Evolutionary conservation across 768 basidiomycete genomes (phyloP), one percentile per base, ranked within the genome.

Genomic region (Chalciporus pseudorubinellus): DNA sequence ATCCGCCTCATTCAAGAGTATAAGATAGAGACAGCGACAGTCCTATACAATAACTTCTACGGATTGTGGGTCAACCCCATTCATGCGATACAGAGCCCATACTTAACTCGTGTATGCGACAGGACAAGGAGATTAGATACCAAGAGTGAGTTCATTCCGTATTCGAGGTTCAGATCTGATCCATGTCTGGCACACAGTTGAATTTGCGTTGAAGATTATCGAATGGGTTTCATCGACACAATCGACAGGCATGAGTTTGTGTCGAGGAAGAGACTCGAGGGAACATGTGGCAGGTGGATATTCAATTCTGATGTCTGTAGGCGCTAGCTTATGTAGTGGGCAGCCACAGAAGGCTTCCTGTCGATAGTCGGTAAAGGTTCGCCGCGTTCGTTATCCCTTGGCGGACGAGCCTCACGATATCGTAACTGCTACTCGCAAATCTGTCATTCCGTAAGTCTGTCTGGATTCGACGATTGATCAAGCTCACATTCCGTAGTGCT

Each of bases 281-380:
- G 53, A 34, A 66, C 64, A 5, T 67, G 62, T n/a, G n/a, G n/a
- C 26, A 44, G 50, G 18, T 65, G 64, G 65, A 34, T 65, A 18
- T 59, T 64, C 36, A 50, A 61, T 16, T 36, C 22, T 20, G 48
- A 64, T 39, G 9, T 57, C 19, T 65, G 62, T 39, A 46, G 36
- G 22, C 29, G 36, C 12, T 66, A 61, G 21, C 47, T 57, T 18
- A 55, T 57, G 8, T 64, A 64, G 63, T 33, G 55, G 51, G 52
- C 43, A 21, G 45, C 57, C 2, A 55, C 46, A 19, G 44, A 56
- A 28, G 61, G 64, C 3, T 64, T 65, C 14, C 52, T 66, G 31
- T 65, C 64, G 63, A 60, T 65, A 46, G 39, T 56, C 31, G 64
- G 63, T 18, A 59, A 55, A 61, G 54, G 63, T 57, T 28, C 40